These are phyloP conservation scores for Saturnispora mendoncae DNA, from an alignment of 805 yeast species.

Conservation along the genomic window DNA sequence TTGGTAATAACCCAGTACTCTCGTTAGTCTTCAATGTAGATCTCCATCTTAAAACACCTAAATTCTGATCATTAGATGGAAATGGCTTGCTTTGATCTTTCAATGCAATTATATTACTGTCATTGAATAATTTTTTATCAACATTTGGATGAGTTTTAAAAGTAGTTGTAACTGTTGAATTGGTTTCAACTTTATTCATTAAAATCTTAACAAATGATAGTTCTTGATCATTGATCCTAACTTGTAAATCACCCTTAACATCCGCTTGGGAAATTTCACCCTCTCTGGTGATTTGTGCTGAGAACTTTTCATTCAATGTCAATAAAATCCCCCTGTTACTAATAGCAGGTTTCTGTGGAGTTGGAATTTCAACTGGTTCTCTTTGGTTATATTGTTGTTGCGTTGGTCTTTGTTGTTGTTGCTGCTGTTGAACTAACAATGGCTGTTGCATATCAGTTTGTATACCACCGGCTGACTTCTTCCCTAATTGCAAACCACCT, in stretches of 20 bases:
- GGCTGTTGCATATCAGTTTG: constrained; percentile 22
- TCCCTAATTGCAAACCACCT: constrained; percentile 75
- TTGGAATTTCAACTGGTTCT: constrained; percentile 19
- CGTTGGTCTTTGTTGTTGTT: constrained; percentile 19
- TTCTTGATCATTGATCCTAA: constrained; percentile 73
- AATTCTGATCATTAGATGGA: constrained; percentile 84
- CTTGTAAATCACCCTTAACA: constrained; percentile 82
- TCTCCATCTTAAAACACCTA: constrained; percentile 93
- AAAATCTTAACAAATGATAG: constrained; percentile 59
- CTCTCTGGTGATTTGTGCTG: constrained; percentile 75
- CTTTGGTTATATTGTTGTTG: constrained; percentile 14
- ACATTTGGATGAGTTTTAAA: constrained; percentile 96
- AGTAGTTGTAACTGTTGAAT: constrained; percentile 42
- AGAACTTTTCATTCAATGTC: constrained; percentile 64
- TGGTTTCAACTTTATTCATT: constrained; percentile 39
- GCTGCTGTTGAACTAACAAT: constrained; percentile 20
- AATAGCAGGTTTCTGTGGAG: constrained; percentile 24
- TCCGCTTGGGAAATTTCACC: constrained; percentile 66
- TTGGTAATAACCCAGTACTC: constrained; percentile 47
- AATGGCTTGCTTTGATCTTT: constrained; percentile 73
- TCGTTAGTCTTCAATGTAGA: constrained; percentile 48
- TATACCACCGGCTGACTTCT: constrained; percentile 29
- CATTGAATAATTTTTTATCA: constrained; percentile 62
- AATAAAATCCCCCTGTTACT: constrained; percentile 72
- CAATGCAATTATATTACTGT: constrained; percentile 52